Conservation (phyloP, 2,329 filamentous ascomycete genomes). For the Aspergillus sojae region DNA sequence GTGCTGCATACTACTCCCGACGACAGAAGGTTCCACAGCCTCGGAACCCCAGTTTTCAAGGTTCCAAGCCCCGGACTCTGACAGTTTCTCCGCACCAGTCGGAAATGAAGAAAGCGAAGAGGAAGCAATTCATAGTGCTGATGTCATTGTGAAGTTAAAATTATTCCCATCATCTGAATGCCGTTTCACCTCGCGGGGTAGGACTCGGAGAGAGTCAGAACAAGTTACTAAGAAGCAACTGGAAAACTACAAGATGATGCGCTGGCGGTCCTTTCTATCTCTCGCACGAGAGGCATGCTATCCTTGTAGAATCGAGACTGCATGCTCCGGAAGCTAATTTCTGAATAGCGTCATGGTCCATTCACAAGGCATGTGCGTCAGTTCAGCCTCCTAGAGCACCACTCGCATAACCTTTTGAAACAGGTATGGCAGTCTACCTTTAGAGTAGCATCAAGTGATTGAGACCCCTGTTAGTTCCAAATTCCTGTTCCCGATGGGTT, state of each 20-base stretch:
- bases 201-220: neutral
- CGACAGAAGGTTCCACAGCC: neutral
- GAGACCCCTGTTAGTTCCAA: slow-evolving; percentile 22
- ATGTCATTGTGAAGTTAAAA: neutral
- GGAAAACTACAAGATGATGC: neutral
- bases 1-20: neutral
- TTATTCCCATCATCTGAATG: neutral
- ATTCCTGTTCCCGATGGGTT: slow-evolving; percentile 31
- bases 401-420: slow-evolving; percentile 29
- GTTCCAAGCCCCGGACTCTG: neutral
- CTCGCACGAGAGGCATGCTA: neutral
- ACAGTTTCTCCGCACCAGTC: neutral
- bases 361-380: slow-evolving; percentile 17
- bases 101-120: neutral
- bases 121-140: neutral
- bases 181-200: neutral
- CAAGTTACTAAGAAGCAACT: neutral
- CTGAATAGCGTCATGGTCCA: neutral
- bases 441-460: neutral
- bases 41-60: neutral
- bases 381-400: slow-evolving; percentile 27
- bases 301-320: neutral
- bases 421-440: slow-evolving; percentile 16
- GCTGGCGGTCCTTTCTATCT: neutral
- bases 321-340: neutral